Conservation (phyloP, 2,329 filamentous ascomycete species). For the Blastomyces gilchristii region DNA sequence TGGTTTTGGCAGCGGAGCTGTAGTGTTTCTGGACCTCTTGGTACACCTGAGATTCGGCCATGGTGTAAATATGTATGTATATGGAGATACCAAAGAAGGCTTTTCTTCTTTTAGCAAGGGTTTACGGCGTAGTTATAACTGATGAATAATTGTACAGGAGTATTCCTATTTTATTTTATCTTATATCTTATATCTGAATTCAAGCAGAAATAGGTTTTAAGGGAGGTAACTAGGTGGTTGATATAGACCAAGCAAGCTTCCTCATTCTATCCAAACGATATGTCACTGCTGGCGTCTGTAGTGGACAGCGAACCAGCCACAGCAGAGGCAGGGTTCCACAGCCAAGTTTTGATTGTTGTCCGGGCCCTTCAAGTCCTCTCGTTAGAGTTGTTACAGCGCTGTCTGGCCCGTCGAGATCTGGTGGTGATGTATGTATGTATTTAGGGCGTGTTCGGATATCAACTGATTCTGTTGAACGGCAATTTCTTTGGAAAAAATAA, state of each 20-base stretch:
- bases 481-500: too few species aligned
- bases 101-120: neutral
- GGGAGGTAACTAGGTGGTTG: neutral
- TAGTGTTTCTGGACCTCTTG: slow-evolving; percentile 17
- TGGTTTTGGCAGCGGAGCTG: slow-evolving; percentile 21
- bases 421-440: too few species aligned
- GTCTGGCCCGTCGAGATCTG: too few species aligned
- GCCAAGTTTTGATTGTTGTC: neutral
- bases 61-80: neutral
- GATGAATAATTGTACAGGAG: neutral
- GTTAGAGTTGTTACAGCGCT: too few species aligned
- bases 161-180: neutral
- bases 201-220: neutral
- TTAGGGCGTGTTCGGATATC: too few species aligned
- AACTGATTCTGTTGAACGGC: too few species aligned
- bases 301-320: neutral
- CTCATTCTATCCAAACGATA: neutral
- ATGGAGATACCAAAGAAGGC: neutral
- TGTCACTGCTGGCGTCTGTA: neutral
- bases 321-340: neutral
- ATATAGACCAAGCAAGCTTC: neutral
- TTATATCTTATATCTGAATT: neutral
- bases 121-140: neutral
- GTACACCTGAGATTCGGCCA: slow-evolving; percentile 16
- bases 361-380: too few species aligned